These are phyloP conservation scores for Leccinum solheimii DNA, from an alignment of 1,284 basidiomycete genomes.

Conservation along the genomic window DNA sequence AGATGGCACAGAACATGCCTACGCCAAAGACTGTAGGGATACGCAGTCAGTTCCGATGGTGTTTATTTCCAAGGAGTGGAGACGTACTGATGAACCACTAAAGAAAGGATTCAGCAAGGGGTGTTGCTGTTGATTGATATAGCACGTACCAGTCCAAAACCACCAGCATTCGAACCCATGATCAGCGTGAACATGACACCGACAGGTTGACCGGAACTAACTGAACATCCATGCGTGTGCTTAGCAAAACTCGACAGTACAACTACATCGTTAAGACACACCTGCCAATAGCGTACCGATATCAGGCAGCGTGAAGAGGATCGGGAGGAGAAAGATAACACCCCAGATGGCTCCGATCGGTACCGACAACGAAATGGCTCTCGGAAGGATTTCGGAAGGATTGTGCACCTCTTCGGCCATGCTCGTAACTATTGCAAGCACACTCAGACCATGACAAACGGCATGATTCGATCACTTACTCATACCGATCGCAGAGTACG, in stretches of 20 bases:
- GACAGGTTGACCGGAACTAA: slow-evolving; percentile 62
- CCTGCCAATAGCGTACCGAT: slow-evolving; percentile 53
- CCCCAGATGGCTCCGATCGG: slow-evolving; percentile 60
- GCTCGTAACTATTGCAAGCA: slow-evolving; percentile 43
- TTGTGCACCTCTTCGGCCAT: slow-evolving; percentile 68
- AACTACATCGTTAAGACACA: slow-evolving; percentile 20
- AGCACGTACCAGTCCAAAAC: slow-evolving; percentile 55
- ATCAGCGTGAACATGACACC: slow-evolving; percentile 66
- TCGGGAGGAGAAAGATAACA: slow-evolving; percentile 63
- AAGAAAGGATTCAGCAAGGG: background rate
- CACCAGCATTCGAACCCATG: slow-evolving; percentile 60
- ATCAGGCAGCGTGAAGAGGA: slow-evolving; percentile 69
- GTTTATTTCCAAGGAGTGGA: background rate
- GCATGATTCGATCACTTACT: slow-evolving; percentile 34
- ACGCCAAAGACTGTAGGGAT: slow-evolving; percentile 47
- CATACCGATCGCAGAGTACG: slow-evolving; percentile 54
- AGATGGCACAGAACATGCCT: slow-evolving; percentile 57
- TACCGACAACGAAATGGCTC: slow-evolving; percentile 60
- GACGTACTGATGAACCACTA: slow-evolving; percentile 50
- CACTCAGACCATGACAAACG: slow-evolving; percentile 8
- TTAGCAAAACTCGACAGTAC: background rate
- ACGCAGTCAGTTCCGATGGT: background rate
- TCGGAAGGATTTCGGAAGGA: slow-evolving; percentile 56
- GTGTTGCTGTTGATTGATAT: background rate
- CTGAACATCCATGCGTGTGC: slow-evolving; percentile 34